Conservation (phyloP, 139 green algal species). For the Coelastrella sp. region DNA sequence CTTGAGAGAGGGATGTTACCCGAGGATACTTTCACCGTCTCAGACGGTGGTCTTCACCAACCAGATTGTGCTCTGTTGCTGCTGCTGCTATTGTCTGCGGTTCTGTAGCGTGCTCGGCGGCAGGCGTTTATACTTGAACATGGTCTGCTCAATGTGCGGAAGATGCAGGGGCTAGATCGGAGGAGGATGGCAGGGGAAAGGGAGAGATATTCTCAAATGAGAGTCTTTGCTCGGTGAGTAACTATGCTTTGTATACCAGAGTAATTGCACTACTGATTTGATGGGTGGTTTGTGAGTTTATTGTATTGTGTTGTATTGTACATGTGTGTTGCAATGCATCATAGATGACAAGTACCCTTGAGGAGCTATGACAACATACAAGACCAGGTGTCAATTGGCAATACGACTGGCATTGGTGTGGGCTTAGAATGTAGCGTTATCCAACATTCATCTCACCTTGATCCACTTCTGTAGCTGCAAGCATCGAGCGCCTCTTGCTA, state of each 20-base stretch:
- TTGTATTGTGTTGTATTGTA: background rate
- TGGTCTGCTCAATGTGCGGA: conserved; percentile 58
- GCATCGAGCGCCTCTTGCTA: too few species aligned
- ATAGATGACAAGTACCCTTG: background rate
- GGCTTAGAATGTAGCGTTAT: too few species aligned
- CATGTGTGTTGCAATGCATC: background rate
- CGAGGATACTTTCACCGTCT: background rate
- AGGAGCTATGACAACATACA: too few species aligned
- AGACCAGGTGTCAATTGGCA: too few species aligned
- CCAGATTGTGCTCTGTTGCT: background rate
- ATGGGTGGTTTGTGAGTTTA: background rate
- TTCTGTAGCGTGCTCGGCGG: conserved; percentile 68
- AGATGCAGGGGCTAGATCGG: conserved; percentile 69
- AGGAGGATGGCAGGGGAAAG: conserved; percentile 73
- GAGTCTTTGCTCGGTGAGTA: conserved; percentile 87
- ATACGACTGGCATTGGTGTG: too few species aligned
- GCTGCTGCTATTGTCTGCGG: background rate
- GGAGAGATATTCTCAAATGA: conserved; percentile 74
- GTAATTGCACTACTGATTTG: background rate
- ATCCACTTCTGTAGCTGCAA: too few species aligned
- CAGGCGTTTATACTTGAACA: conserved; percentile 82
- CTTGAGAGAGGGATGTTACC: background rate
- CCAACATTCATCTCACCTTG: too few species aligned
- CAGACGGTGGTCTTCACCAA: background rate
- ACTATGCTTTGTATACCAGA: background rate